A percentile compares a stretch with the other conserved stretches of the same genome.
These are phyloP conservation scores for Leucaena leucocephala DNA, from an alignment of 306 rosid genomes.

Conservation along the genomic window DNA sequence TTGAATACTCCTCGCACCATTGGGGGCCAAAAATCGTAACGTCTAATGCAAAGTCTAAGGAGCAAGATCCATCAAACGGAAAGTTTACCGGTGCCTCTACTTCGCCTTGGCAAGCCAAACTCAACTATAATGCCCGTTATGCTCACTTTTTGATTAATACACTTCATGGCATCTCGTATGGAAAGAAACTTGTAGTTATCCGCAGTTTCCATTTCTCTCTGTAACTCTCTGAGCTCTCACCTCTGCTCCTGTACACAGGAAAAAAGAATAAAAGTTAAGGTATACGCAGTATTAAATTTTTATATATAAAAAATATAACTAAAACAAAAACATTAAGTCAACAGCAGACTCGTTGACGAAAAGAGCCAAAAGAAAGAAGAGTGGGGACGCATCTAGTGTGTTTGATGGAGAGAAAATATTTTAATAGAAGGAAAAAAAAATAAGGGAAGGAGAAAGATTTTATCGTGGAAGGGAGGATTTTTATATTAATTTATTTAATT, in stretches of 20 bases:
- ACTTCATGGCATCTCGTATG: conserved; percentile 49
- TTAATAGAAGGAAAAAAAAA: too few species aligned
- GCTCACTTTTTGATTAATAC: conserved; percentile 49
- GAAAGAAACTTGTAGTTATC: conserved; percentile 48
- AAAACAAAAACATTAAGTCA: too few species aligned
- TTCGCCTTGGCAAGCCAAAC: conserved; percentile 47
- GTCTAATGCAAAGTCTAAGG: neutral
- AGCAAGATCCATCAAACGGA: neutral
- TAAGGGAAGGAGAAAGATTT: too few species aligned
- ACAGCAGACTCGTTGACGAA: too few species aligned
- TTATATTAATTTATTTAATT: too few species aligned
- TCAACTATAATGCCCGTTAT: conserved; percentile 55
- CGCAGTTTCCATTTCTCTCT: conserved; percentile 28
- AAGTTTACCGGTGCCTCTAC: conserved; percentile 63
- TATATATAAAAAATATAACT: neutral
- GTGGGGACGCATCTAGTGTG: too few species aligned
- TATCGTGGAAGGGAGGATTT: too few species aligned
- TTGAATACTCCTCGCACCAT: neutral
- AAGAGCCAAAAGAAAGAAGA: too few species aligned
- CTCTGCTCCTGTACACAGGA: neutral
- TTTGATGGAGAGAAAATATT: too few species aligned
- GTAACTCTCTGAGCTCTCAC: conserved; percentile 1
- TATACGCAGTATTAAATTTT: neutral
- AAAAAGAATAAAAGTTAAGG: neutral
- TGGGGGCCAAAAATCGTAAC: neutral